Evolutionary conservation across 1,284 basidiomycete species (phyloP).

Genomic region (Cryptococcus amylolentus): DNA sequence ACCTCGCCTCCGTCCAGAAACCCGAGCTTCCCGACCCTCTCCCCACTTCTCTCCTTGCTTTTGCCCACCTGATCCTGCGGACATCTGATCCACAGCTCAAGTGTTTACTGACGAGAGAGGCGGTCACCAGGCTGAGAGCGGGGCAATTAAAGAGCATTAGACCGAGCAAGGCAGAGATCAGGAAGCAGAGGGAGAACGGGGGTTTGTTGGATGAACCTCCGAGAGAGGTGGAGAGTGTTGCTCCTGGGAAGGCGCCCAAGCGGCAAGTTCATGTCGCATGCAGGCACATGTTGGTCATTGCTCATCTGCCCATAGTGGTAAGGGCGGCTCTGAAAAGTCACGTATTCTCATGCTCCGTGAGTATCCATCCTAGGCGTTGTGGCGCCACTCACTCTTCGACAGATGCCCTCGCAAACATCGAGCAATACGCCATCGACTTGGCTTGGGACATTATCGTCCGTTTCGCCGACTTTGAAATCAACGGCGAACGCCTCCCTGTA

Average conservation of each 20-base stretch:
- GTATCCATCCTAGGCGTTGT: constrained; percentile 3
- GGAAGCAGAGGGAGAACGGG: constrained; percentile 21
- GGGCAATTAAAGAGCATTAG: constrained; percentile 38
- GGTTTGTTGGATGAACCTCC: constrained; percentile 62
- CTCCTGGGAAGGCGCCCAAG: constrained; percentile 53
- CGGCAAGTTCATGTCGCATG: constrained; percentile 13
- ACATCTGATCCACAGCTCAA: constrained; percentile 46
- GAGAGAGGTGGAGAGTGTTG: constrained; percentile 63
- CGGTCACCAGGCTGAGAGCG: constrained; percentile 32
- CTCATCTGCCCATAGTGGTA: constrained; percentile 46
- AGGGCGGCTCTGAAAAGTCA: constrained; percentile 59
- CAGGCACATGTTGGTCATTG: not conserved
- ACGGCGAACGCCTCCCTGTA: constrained; percentile 58
- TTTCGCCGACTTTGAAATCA: constrained; percentile 55
- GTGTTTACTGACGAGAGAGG: constrained; percentile 44
- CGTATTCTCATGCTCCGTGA: constrained; percentile 68
- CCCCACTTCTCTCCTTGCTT: constrained; percentile 44
- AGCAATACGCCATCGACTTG: constrained; percentile 84
- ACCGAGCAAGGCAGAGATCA: constrained; percentile 33
- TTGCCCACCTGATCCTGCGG: constrained; percentile 47
- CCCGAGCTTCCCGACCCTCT: constrained; percentile 21
- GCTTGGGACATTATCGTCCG: constrained; percentile 84
- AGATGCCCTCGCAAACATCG: constrained; percentile 76
- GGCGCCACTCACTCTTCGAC: not conserved
- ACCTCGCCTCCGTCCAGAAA: constrained; percentile 10